phyloP scores from a whole-genome alignment of 2,329 filamentous ascomycete species.

The Metarhizium album region DNA sequence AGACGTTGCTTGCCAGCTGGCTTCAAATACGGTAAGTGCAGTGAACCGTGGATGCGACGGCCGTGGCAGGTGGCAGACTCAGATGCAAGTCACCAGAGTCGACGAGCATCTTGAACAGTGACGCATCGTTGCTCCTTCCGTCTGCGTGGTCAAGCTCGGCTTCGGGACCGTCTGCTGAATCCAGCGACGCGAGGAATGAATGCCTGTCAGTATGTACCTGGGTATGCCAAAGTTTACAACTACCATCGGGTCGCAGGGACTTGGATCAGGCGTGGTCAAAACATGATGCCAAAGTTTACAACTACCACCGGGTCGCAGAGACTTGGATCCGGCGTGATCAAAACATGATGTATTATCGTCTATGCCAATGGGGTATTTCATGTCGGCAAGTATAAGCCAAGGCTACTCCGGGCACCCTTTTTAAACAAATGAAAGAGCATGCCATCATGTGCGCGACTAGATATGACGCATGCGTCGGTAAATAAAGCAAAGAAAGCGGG shows the following conservation, averaged over 20 bases:
- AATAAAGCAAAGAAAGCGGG: not conserved
- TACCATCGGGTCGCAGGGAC: too few species aligned
- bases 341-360: too few species aligned
- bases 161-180: not conserved
- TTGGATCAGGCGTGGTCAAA: too few species aligned
- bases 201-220: too few species aligned
- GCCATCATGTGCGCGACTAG: not conserved
- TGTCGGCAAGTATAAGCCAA: too few species aligned
- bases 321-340: too few species aligned
- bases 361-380: too few species aligned
- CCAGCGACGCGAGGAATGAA: not conserved
- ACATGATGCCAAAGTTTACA: too few species aligned
- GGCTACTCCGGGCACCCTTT: too few species aligned
- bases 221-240: too few species aligned
- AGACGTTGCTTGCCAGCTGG: constrained; percentile 4
- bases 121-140: constrained; percentile 7
- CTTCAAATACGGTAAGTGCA: constrained; percentile 7
- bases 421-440: not conserved
- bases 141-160: not conserved
- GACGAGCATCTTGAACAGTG: not conserved
- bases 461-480: not conserved
- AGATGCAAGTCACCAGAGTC: not conserved
- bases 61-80: constrained; percentile 8
- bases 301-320: too few species aligned
- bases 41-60: constrained; percentile 5